Evolutionary conservation across 345 rosid species (phyloP), one percentile per base, ranked within the genome.

Genomic region (Capsella bursapastoris): DNA sequence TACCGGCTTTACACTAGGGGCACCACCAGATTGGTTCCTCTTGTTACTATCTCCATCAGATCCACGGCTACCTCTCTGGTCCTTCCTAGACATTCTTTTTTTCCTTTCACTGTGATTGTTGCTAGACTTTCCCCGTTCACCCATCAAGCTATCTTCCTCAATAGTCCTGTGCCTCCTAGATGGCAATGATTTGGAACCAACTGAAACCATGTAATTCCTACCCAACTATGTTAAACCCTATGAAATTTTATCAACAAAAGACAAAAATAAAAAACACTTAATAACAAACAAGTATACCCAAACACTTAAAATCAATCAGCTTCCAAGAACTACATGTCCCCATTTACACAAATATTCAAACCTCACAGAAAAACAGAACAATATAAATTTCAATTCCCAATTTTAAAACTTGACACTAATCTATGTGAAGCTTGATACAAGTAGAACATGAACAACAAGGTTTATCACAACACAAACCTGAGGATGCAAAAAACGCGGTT

Each of bases 121-220:
- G 66, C 82, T 64, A 41, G 87, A 79, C 56, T 70, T 80, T 58
- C 68, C 80, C 29, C 84, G 86, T 74, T 73, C 82, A 76, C 84
- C 88, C 92, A 87, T 87, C 38, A 58, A 59, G 67, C 59, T 81
- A 75, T 72, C 80, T 68, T 80, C 86, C 60, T 71, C 60, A 53
- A 7, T 43, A 13, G n/a, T 73, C 63, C 35, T 68, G 47, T 59
- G 65, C 57, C 83, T 85, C 53, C 78, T 79, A 2, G 66, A 82
- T 8, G 79, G 74, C 51, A 87, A 81, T 72, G 81, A 85, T 77
- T 85, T 83, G 8, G 80, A 82, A 58, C 92, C 93, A 78, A 84
- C 77, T 58, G 86, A 80, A 76, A 88, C 91, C 85, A 84, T 82
- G 15, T 43, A 47, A 47, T 49, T 60, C 13, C 51, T 3, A 59